phyloP scores from a whole-genome alignment of 257 asterid species.

The Apocynum venetum region DNA sequence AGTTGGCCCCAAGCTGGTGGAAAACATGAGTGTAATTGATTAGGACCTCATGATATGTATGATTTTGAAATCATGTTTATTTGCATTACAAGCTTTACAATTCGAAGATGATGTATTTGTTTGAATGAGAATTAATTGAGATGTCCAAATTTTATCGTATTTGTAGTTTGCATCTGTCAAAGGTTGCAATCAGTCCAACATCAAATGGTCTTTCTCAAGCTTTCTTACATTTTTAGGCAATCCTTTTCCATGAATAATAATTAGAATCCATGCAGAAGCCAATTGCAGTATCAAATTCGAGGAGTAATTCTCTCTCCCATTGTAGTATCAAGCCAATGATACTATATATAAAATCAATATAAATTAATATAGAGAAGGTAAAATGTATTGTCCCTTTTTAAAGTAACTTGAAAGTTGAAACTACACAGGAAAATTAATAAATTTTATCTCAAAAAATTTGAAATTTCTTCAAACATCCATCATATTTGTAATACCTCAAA shows the following conservation, averaged over 20 bases:
- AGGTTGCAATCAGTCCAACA: conserved; percentile 17
- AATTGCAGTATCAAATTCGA: too few species aligned
- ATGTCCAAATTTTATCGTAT: not conserved
- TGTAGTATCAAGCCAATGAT: too few species aligned
- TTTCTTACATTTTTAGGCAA: not conserved
- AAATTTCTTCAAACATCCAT: too few species aligned
- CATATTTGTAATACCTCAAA: too few species aligned
- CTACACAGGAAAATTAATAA: too few species aligned
- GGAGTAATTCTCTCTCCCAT: too few species aligned
- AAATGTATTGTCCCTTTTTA: too few species aligned
- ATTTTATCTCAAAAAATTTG: too few species aligned
- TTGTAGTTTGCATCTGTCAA: not conserved
- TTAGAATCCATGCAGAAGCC: too few species aligned
- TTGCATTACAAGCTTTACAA: conserved; percentile 2
- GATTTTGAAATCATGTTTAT: conserved; percentile 18
- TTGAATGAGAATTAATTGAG: not conserved
- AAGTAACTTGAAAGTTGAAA: too few species aligned
- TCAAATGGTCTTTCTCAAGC: conserved; percentile 4
- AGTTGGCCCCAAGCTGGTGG: conserved; percentile 12
- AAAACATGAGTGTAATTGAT: conserved; percentile 7
- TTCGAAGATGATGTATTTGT: not conserved
- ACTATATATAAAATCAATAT: too few species aligned
- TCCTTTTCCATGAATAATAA: not conserved
- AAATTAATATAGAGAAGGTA: too few species aligned
- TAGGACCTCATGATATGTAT: conserved; percentile 8